Conservation (phyloP, 768 basidiomycete genomes). For the Termitomyces sp. region DNA sequence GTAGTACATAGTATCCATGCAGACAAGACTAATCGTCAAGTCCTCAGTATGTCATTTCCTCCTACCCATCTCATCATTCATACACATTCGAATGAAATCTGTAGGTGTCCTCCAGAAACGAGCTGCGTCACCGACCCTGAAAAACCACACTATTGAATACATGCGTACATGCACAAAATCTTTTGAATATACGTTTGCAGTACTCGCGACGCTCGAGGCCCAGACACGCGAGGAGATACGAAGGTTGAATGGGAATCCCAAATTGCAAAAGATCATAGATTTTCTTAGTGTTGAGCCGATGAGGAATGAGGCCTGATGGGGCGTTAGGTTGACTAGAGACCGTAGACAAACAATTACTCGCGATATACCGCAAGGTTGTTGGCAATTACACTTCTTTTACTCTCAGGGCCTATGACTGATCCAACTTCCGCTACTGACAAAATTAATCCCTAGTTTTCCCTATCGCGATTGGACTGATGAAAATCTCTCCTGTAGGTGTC, state of each 20-base stretch:
- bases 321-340: too few species aligned
- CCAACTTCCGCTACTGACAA: too few species aligned
- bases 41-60: conserved; percentile 60
- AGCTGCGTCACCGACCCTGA: conserved; percentile 75
- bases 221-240: conserved; percentile 67
- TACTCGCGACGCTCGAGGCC: conserved; percentile 57
- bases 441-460: too few species aligned
- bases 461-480: too few species aligned
- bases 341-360: too few species aligned
- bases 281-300: not conserved
- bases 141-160: conserved; percentile 75
- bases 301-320: not conserved
- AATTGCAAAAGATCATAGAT: not conserved
- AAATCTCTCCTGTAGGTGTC: too few species aligned
- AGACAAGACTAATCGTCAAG: conserved; percentile 67
- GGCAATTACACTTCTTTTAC: too few species aligned
- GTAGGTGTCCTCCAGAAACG: conserved; percentile 87
- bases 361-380: too few species aligned
- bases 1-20: conserved; percentile 86
- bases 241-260: conserved; percentile 28
- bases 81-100: not conserved
- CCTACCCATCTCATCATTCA: not conserved
- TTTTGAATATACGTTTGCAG: conserved; percentile 79
- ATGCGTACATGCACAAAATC: conserved; percentile 72
- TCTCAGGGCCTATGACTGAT: too few species aligned